Base-by-base conservation (phyloP, 768 basidiomycete species). In the Dacryopinax spathularia region DNA sequence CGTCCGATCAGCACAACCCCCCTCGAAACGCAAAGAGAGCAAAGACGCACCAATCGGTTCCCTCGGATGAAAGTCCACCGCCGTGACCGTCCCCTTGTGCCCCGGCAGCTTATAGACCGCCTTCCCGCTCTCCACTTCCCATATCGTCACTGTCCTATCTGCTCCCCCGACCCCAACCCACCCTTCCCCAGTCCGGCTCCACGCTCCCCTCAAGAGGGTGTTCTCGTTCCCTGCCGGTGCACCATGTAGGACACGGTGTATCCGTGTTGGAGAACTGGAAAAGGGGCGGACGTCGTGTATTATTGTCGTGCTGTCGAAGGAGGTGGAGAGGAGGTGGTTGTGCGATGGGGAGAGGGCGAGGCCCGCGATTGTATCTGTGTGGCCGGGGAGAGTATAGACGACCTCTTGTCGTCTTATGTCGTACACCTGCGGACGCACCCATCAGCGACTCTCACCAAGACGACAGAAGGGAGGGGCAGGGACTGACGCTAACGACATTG, bases 151-250 rank as follows among this genome's bases (percentile, higher is more conserved):
- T 13, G 75, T 92, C 63, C 85, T 92, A 66, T 84, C 87, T 15
- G 73, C 87, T 22, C 78, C 96, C 0, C 85, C 91, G 2, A 88
- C 89, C 0, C 82, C 94, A 2, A 76, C 84, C 12, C 85, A 86
- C n/a, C 84, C 90, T 1, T 86, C 88, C 1, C 72, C 98, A 56
- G 79, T 98, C 35, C 75, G 97, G 39, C 79, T 98, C 1, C 96
- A 99, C 68, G 86, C 86, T 5, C 83, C 90, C 63, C 83, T 80
- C n/a, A 91, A 73, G 33, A 98, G 77, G 0, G 88, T 82, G 64
- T 88, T 86, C 74, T 99, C 96, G 71, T 97, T 97, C 0, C 96
- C 96, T 6, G 93, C 90, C 2, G 94, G 92, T 0, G 92, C 87
- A 36, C 96, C 96, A 18, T 71, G 44, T 34, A 48, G 44, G 20